phyloP scores from a whole-genome alignment of 352 stramenopile species.

The Aphanomyces cochlioides region DNA sequence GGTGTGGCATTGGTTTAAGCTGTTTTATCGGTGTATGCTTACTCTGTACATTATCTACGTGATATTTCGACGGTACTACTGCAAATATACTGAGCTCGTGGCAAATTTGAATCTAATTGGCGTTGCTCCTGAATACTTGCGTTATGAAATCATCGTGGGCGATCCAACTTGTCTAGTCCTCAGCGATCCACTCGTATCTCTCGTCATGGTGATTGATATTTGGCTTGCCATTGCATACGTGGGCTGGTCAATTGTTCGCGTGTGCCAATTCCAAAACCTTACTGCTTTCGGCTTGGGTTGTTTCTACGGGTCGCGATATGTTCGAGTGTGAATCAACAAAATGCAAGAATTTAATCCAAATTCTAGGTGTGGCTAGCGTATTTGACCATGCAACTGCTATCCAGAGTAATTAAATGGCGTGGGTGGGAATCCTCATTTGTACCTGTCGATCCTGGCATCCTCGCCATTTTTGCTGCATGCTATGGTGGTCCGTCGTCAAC shows the following conservation, averaged over 20 bases:
- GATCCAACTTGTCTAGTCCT: neutral
- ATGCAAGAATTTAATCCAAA: neutral
- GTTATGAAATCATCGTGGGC: neutral
- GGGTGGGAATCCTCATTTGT: neutral
- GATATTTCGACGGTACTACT: too few species aligned
- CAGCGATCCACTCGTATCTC: neutral
- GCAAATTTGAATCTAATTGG: too few species aligned
- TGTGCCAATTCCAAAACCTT: neutral
- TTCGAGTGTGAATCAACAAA: neutral
- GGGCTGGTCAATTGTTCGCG: neutral
- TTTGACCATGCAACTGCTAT: neutral
- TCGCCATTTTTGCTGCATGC: neutral
- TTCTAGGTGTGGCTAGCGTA: neutral
- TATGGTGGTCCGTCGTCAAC: neutral
- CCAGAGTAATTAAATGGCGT: neutral
- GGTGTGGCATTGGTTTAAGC: too few species aligned
- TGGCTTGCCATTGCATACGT: neutral
- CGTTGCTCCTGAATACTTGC: neutral
- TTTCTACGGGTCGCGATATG: neutral
- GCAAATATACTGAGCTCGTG: too few species aligned
- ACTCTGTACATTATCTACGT: too few species aligned
- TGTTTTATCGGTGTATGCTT: too few species aligned
- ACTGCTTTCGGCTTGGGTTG: neutral
- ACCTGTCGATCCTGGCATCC: neutral
- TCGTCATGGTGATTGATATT: neutral